phyloP scores from a whole-genome alignment of 495 filamentous ascomycete species.

The Astrocystis sublimbata region DNA sequence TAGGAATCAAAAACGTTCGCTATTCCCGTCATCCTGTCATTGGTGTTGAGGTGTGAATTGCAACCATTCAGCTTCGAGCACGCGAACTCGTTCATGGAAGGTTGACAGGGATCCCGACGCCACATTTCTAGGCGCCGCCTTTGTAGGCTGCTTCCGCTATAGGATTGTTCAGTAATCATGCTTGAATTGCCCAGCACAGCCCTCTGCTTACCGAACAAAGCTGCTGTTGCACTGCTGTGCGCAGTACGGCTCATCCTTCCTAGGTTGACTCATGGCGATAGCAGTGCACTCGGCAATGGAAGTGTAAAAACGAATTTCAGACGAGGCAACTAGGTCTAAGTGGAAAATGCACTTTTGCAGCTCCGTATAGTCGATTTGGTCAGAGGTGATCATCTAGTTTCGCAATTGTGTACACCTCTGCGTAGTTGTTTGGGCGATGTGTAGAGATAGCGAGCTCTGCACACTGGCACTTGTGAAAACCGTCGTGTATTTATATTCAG shows the following conservation, averaged over 20 bases:
- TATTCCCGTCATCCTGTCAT: background rate
- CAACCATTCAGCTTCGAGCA: background rate
- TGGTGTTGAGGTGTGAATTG: background rate
- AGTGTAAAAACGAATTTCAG: background rate
- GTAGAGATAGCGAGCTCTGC: too few species aligned
- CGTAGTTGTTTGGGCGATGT: too few species aligned
- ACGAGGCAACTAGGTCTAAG: background rate
- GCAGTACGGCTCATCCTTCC: background rate
- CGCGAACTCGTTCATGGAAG: background rate
- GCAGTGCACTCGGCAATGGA: background rate
- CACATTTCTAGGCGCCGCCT: constrained; percentile 13
- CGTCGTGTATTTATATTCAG: too few species aligned
- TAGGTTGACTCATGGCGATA: background rate
- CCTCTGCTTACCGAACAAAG: background rate
- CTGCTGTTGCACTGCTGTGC: background rate
- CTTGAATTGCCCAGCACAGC: background rate
- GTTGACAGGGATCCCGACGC: background rate
- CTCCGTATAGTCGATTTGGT: background rate
- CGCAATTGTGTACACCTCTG: background rate
- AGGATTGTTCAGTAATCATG: background rate
- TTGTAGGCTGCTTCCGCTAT: constrained; percentile 1
- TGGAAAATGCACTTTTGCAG: background rate
- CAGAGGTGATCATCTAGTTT: background rate
- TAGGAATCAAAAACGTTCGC: background rate
- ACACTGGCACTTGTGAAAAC: too few species aligned